Base-by-base conservation (phyloP, 2,329 filamentous ascomycete species). In the Lizonia empirigonia region DNA sequence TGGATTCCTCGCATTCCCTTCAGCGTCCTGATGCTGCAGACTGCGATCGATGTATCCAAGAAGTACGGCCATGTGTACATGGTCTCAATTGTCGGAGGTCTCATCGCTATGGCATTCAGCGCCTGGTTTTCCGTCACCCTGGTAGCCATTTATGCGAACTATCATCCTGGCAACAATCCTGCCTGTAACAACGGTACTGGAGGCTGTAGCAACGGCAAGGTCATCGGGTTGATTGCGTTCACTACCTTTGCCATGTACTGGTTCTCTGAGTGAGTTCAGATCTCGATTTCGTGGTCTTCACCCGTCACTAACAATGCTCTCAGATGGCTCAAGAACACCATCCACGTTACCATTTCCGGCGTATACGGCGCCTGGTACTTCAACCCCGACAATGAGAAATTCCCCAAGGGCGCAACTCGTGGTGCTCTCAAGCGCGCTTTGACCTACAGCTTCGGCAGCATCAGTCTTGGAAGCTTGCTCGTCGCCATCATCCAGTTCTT, bases 341-440 rank as follows among this genome's bases (percentile, higher is more conserved):
- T 96, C 37, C 91, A 97, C 70, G 88, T 88, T 2, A 91, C 86
- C 19, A 88, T 96, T 51, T 89, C 91, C 0, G 92, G 93, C 0
- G 86, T 96, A 0, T 97, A 96, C 64, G 92, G 91, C 1, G 88
- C 88, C 0, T 97, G 93, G 93, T 97, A 96, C 77, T 97, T 53
- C 44, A 53, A 53, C 30, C 50, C 50, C 3, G 50, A 53, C 2
- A 15, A 13, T 29, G 38, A 53, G 30, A 53, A 83, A 48, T 88
- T 90, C 65, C 91, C 92, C 23, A 86, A 83, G 56, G 86, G 86
- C 9, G 86, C 90, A 0, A 97, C 93, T 0, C 84, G 91, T 10
- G 89, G 90, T n/a, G 89, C 93, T 0, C 82, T 94, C 58, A 87
- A 84, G 62, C 85, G 93, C 12, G 85, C 91, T 1, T 79, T 94